Conservation (phyloP, 2,329 filamentous ascomycete genomes). For the Cadophora gregata region DNA sequence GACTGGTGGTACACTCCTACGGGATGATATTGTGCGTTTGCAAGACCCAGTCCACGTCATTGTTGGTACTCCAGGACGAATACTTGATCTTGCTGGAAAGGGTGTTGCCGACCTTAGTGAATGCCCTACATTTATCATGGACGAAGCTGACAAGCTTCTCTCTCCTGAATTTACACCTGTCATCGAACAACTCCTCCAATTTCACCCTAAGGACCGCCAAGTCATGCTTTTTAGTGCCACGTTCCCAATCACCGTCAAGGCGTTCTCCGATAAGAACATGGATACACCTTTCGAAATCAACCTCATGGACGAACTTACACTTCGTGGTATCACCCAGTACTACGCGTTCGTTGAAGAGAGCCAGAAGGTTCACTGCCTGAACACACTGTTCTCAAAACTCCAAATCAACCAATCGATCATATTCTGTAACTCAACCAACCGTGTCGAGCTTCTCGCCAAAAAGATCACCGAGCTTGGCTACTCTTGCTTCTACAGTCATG, state of each 20-base stretch:
- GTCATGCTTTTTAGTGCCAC: slow-evolving; percentile 99
- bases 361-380: slow-evolving; percentile 98
- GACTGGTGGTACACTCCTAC: slow-evolving; percentile 91
- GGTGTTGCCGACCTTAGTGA: slow-evolving; percentile 94
- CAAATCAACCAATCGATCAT: slow-evolving; percentile 99
- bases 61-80: slow-evolving; percentile 94
- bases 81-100: slow-evolving; percentile 95
- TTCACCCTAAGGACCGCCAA: slow-evolving; percentile 96
- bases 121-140: slow-evolving; percentile 99
- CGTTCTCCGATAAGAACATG: slow-evolving; percentile 99
- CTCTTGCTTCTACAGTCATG: slow-evolving; percentile 99
- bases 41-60: slow-evolving; percentile 96
- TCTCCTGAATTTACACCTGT: slow-evolving; percentile 97
- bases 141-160: slow-evolving; percentile 97
- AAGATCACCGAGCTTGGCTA: slow-evolving; percentile 99
- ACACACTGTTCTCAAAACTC: slow-evolving; percentile 97
- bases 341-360: slow-evolving; percentile 99
- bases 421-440: slow-evolving; percentile 99
- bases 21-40: slow-evolving; percentile 95
- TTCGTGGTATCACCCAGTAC: slow-evolving; percentile 98
- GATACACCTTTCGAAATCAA: slow-evolving; percentile 96
- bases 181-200: slow-evolving; percentile 93
- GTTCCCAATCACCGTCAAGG: slow-evolving; percentile 95
- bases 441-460: slow-evolving; percentile 95
- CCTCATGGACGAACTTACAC: slow-evolving; percentile 97